phyloP scores from a whole-genome alignment of 1,139 yeast genomes.

The Geotrichum europaeum region DNA sequence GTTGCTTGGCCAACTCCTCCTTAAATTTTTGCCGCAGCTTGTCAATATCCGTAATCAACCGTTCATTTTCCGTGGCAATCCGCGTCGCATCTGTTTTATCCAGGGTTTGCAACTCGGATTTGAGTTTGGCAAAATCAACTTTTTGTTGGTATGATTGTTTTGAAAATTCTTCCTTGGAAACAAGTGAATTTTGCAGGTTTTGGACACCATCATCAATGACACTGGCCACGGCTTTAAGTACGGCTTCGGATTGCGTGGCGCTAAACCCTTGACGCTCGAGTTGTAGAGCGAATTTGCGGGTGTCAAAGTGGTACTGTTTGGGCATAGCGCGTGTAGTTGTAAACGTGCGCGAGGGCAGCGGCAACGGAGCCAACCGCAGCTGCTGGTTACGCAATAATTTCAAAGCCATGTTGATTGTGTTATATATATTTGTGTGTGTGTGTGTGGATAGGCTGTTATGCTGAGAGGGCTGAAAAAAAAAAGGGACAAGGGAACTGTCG shows the following conservation, averaged over 20 bases:
- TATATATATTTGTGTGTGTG: not conserved
- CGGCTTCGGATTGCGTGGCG: conserved; percentile 71
- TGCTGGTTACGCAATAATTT: not conserved
- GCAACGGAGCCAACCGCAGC: not conserved
- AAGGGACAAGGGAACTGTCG: not conserved
- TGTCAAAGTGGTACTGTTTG: conserved; percentile 52
- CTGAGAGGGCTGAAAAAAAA: not conserved
- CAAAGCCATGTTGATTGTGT: not conserved
- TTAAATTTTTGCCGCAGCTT: conserved; percentile 76
- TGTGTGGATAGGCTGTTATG: not conserved
- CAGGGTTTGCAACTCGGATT: conserved; percentile 82
- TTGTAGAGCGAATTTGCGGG: conserved; percentile 65
- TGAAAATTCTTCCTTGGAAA: conserved; percentile 72
- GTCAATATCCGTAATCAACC: conserved; percentile 77
- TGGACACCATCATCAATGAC: conserved; percentile 80
- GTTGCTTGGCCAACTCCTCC: conserved; percentile 87
- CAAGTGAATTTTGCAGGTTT: conserved; percentile 68
- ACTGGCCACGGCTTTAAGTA: conserved; percentile 65
- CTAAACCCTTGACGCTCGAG: conserved; percentile 68
- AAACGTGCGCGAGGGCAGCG: not conserved
- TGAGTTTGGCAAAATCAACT: conserved; percentile 89
- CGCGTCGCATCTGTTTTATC: conserved; percentile 82
- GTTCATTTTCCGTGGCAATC: conserved; percentile 81
- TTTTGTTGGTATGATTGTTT: conserved; percentile 90
- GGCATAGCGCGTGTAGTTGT: not conserved